Conservation (phyloP, 305 asterid genomes). For the Salvia sclarea region DNA sequence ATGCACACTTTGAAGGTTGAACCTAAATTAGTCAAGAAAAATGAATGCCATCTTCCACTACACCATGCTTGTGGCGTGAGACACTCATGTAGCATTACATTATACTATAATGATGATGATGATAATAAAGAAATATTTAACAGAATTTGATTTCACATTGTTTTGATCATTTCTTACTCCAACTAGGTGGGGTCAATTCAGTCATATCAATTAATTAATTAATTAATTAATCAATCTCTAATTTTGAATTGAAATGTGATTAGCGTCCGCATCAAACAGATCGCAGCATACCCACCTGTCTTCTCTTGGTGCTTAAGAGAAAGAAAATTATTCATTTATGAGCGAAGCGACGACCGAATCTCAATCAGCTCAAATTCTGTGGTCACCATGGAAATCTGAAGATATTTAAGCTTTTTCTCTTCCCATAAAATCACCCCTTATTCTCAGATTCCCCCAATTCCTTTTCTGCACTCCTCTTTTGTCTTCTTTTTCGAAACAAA, state of each 20-base stretch:
- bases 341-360: not conserved
- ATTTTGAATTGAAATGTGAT: not conserved
- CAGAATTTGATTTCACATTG: too few species aligned
- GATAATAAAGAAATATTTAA: too few species aligned
- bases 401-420: slow-evolving; percentile 9
- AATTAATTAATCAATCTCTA: not conserved
- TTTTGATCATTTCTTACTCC: too few species aligned
- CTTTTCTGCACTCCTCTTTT: not conserved
- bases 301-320: slow-evolving; percentile 19
- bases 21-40: not conserved
- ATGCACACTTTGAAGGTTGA: not conserved
- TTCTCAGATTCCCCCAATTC: not conserved
- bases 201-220: not conserved
- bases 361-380: slow-evolving; percentile 9
- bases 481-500: not conserved
- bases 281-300: slow-evolving; percentile 28
- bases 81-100: not conserved
- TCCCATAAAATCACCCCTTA: not conserved
- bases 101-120: too few species aligned
- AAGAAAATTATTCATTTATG: not conserved
- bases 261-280: slow-evolving; percentile 29
- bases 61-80: not conserved
- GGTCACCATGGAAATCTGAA: slow-evolving; percentile 18
- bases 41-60: not conserved
- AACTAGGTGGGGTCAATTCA: not conserved